phyloP scores from a whole-genome alignment of 2,329 filamentous ascomycete species.

The Xylaria sp. region DNA sequence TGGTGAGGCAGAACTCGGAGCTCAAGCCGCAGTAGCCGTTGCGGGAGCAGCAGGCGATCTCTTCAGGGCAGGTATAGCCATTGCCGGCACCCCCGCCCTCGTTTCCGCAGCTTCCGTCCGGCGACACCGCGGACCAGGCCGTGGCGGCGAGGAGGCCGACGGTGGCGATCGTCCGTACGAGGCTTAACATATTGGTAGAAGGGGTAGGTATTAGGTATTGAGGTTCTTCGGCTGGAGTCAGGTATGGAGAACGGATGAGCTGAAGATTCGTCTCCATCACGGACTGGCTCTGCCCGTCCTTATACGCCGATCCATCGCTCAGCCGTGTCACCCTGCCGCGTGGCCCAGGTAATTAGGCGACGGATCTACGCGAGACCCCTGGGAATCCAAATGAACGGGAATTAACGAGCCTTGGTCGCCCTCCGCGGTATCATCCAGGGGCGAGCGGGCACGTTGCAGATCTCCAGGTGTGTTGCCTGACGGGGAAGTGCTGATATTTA shows the following conservation, averaged over 20 bases:
- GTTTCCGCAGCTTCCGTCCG: constrained; percentile 36
- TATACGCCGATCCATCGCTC: background rate
- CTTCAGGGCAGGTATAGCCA: constrained; percentile 36
- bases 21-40: constrained; percentile 37
- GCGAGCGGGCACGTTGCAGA: constrained; percentile 17
- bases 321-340: background rate
- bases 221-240: too few species aligned
- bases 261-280: background rate
- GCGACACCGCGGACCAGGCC: constrained; percentile 32
- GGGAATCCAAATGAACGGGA: background rate
- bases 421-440: constrained; percentile 7
- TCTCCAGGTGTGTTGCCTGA: constrained; percentile 14
- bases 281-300: background rate
- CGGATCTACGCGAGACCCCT: constrained; percentile 1
- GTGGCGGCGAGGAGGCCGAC: constrained; percentile 21
- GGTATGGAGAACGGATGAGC: background rate
- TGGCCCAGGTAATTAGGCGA: background rate
- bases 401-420: background rate
- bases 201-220: background rate
- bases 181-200: constrained; percentile 13
- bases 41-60: constrained; percentile 34
- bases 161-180: constrained; percentile 9
- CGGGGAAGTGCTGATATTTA: constrained; percentile 12
- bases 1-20: constrained; percentile 35
- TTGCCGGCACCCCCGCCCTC: constrained; percentile 27